phyloP scores from a whole-genome alignment of 371 early-diverging fungal species.

The Rhizomucor pusillus region DNA sequence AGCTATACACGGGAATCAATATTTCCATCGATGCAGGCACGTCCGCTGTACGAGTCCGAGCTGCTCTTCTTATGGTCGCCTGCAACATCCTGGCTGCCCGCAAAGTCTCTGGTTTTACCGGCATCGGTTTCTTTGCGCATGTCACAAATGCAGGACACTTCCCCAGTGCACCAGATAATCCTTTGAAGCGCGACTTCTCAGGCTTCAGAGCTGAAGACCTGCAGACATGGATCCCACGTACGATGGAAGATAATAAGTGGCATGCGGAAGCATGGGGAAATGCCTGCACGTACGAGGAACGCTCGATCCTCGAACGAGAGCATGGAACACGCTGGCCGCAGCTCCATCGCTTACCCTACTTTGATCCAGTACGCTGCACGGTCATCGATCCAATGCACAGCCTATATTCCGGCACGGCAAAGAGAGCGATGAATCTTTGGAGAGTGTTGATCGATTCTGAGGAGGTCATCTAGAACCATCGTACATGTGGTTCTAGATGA shows the following conservation, averaged over 20 bases:
- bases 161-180: neutral
- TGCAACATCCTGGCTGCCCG: neutral
- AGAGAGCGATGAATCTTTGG: neutral
- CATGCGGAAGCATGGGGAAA: neutral
- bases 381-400: neutral
- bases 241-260: neutral
- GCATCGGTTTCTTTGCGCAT: neutral
- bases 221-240: neutral
- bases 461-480: too few species aligned
- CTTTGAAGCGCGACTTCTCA: neutral
- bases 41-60: neutral
- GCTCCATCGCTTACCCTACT: neutral
- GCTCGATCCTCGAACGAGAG: neutral
- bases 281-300: neutral
- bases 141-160: conserved; percentile 1
- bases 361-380: neutral
- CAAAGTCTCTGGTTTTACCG: neutral
- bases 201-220: neutral
- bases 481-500: too few species aligned
- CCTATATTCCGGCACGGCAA: neutral
- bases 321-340: neutral
- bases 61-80: neutral
- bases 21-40: neutral
- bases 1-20: conserved; percentile 9
- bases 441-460: too few species aligned